Evolutionary conservation across 257 asterid species (phyloP).

Genomic region (Solanum paucissectum): DNA sequence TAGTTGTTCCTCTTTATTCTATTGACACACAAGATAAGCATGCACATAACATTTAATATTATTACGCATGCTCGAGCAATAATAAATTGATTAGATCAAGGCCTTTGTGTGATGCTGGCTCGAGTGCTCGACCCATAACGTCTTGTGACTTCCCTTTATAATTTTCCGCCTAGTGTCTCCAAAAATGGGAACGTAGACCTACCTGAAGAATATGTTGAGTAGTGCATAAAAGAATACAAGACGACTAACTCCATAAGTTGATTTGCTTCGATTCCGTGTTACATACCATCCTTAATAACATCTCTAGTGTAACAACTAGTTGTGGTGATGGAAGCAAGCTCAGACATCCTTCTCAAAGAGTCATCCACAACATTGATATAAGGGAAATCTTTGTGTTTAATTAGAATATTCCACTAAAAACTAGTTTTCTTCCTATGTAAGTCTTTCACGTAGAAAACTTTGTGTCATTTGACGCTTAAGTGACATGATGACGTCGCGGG

Average conservation of each 20-base stretch:
- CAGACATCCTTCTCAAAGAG: not conserved
- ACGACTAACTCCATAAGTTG: not conserved
- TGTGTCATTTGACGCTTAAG: not conserved
- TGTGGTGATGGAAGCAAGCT: not conserved
- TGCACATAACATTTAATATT: not conserved
- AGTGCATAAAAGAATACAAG: not conserved
- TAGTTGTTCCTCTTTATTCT: not conserved
- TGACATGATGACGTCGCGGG: not conserved
- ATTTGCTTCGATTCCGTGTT: not conserved
- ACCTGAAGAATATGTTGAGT: not conserved
- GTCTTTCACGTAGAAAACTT: not conserved
- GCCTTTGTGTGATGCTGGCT: not conserved
- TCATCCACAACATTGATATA: not conserved
- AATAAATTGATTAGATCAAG: too few species aligned
- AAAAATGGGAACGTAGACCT: not conserved
- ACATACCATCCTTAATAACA: not conserved
- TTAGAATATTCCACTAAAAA: not conserved
- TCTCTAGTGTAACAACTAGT: not conserved
- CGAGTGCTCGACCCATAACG: not conserved
- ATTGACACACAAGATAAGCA: not conserved
- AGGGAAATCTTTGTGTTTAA: not conserved
- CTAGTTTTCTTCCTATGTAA: too few species aligned
- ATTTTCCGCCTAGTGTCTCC: not conserved
- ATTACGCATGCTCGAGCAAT: not conserved
- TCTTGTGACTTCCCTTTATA: not conserved